phyloP scores from a whole-genome alignment of 2,329 filamentous ascomycete species.

The Paecilomyces sp. region DNA sequence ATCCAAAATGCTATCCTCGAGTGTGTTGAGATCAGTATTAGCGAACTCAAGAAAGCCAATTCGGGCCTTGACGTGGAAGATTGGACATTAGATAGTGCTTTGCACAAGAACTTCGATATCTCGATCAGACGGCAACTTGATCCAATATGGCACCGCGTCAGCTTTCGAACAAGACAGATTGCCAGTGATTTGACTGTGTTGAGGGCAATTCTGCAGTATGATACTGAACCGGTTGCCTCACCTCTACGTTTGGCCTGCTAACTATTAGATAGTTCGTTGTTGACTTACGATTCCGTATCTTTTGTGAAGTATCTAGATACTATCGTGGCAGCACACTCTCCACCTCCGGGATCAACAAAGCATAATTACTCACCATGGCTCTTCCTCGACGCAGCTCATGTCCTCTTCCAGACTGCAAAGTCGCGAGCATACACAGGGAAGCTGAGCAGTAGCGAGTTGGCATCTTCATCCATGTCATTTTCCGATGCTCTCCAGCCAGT shows the following conservation, averaged over 20 bases:
- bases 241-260: slow-evolving; percentile 4
- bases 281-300: slow-evolving; percentile 82
- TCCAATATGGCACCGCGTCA: slow-evolving; percentile 94
- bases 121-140: slow-evolving; percentile 85
- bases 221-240: background rate
- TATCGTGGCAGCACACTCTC: slow-evolving; percentile 82
- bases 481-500: slow-evolving; percentile 66
- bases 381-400: slow-evolving; percentile 89
- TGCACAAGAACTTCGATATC: slow-evolving; percentile 87
- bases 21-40: slow-evolving; percentile 90
- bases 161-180: slow-evolving; percentile 90
- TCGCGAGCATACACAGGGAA: slow-evolving; percentile 75
- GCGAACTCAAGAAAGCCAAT: slow-evolving; percentile 87
- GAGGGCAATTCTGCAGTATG: slow-evolving; percentile 69
- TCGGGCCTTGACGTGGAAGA: slow-evolving; percentile 89
- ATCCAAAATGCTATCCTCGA: slow-evolving; percentile 94
- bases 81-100: slow-evolving; percentile 88
- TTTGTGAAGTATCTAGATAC: slow-evolving; percentile 93
- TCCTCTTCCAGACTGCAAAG: slow-evolving; percentile 86
- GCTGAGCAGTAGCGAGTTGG: slow-evolving; percentile 51
- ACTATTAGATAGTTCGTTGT: slow-evolving; percentile 46
- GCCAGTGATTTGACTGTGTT: slow-evolving; percentile 82
- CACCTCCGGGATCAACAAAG: slow-evolving; percentile 76
- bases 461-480: slow-evolving; percentile 41
- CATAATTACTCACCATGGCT: slow-evolving; percentile 94